Conservation (phyloP, 331 rosid species). For the Acacia concinna region DNA sequence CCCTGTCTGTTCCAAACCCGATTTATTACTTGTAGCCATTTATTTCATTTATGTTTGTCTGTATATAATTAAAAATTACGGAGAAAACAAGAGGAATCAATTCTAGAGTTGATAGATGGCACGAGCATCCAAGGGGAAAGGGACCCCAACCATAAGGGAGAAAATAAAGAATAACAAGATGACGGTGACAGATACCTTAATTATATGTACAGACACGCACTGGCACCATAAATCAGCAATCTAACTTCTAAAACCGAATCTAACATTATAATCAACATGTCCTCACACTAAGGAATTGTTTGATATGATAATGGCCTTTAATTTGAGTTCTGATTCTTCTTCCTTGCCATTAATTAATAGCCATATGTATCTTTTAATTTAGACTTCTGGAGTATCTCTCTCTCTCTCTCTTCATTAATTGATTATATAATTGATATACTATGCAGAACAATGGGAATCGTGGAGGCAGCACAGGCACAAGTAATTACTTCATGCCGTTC, state of each 20-base stretch:
- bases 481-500: conserved; percentile 66
- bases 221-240: conserved; percentile 7
- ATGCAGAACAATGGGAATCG: conserved; percentile 44
- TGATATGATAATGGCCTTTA: conserved; percentile 2
- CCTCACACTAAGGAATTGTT: neutral
- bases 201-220: neutral
- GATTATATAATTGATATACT: neutral
- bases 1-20: conserved; percentile 43
- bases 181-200: conserved; percentile 29
- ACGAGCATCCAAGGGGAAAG: conserved; percentile 25
- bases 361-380: too few relatives aligned
- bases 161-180: conserved; percentile 35
- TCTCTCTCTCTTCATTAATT: neutral
- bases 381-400: neutral
- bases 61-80: neutral
- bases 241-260: neutral
- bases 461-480: conserved; percentile 40
- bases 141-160: neutral
- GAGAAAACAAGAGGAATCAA: neutral
- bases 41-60: neutral
- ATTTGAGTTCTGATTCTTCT: neutral
- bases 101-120: neutral
- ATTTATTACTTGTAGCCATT: neutral
- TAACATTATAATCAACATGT: neutral
- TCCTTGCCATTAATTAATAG: neutral